Base-by-base conservation (phyloP, 805 yeast genomes). In the Cyberlindnera japonica region DNA sequence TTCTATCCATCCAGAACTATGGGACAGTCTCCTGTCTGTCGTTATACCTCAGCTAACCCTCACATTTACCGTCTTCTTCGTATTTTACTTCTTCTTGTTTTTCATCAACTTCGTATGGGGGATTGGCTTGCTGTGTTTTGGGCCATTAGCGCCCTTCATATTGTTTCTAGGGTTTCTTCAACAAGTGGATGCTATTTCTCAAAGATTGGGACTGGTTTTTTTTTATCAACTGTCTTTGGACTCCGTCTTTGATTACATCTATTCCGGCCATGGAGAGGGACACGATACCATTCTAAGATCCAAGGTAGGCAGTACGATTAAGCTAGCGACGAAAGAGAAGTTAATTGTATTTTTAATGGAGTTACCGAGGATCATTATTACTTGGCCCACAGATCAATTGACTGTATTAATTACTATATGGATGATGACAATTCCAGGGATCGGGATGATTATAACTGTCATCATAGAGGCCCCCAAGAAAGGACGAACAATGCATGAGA, bases 191-290 rank as follows among this genome's bases (percentile, higher is more conserved):
- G 26, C 36, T 2, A 17, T 40, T 4, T 17, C 43, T 3, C 44
- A 44, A 32, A 31, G 37, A 15, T 19, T 44, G 16, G 44, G 42
- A n/a, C 35, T 32, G 39, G 35, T 40, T 10, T 35, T 44, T 31
- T 36, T 43, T 27, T 39, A 36, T 23, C 35, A 43, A 25, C 23
- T 23, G 33, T 37, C 43, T 3, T 39, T 43, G 36, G 33, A 36
- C 14, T 39, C 43, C 16, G 28, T 43, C 33, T 43, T 43, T 30
- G 47, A 43, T 31, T 25, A 39, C 28, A 37, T 43, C 19, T 39
- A 39, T 19, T 18, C 38, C 2, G 3, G 20, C 21, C 26, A 23
- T 5, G 10, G 22, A 3, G 10, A 12, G 9, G 31, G 38, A 6
- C 23, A 16, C 14, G 43, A 35, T 14, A 17, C 38, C 5, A 35